Evolutionary conservation across 139 green algal species (phyloP).

Genomic region (Tetraselmis striata): DNA sequence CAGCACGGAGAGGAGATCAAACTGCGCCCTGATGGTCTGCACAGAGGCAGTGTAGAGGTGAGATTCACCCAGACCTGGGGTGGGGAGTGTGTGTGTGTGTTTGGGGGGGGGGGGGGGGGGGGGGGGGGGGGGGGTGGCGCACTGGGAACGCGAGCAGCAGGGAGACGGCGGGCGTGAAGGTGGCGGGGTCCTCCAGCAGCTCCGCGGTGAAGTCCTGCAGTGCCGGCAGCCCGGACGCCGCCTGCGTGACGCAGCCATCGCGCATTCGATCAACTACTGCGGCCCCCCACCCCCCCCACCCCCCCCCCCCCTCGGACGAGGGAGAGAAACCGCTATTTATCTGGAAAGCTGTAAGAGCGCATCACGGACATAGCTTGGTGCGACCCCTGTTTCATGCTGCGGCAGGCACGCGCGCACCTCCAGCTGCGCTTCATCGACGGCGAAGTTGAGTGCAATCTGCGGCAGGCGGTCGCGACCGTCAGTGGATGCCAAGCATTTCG

Average conservation of each 20-base stretch:
- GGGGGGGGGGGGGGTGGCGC: too few relatives aligned
- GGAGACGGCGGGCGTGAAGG: conserved; percentile 26
- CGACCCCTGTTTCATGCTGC: too few relatives aligned
- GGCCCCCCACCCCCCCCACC: too few relatives aligned
- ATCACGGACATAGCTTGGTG: too few relatives aligned
- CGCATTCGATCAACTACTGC: neutral
- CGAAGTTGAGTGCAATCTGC: neutral
- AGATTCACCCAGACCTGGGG: too few relatives aligned
- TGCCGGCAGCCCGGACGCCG: conserved; percentile 9
- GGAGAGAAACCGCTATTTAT: too few relatives aligned
- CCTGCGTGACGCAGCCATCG: neutral
- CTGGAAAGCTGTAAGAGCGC: too few relatives aligned
- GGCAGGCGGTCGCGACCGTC: too few relatives aligned
- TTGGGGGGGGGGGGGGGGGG: too few relatives aligned
- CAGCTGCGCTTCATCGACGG: neutral
- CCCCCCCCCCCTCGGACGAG: neutral
- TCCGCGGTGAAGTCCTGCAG: conserved; percentile 9
- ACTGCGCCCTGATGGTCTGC: neutral
- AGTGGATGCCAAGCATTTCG: too few relatives aligned
- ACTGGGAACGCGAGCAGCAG: conserved; percentile 40
- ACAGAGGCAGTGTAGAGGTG: too few relatives aligned
- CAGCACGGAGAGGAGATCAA: neutral
- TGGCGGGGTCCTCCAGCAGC: conserved; percentile 20
- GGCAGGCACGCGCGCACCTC: neutral
- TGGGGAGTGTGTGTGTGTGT: too few relatives aligned